These are phyloP conservation scores for Blastomyces percursus DNA, from an alignment of 2,329 filamentous ascomycete species.

Conservation along the genomic window DNA sequence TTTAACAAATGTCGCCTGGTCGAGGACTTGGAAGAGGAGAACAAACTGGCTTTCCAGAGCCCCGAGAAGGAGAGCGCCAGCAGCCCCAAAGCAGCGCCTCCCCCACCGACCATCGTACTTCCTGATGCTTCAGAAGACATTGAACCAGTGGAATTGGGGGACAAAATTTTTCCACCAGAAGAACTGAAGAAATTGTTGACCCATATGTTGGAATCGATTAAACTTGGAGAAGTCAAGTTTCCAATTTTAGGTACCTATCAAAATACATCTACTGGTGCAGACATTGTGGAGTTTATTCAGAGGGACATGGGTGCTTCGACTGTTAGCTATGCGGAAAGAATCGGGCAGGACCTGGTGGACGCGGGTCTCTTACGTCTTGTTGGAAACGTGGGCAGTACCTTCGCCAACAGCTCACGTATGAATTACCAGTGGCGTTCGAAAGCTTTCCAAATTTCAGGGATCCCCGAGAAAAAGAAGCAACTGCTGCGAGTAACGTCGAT, in stretches of 20 bases:
- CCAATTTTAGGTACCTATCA: conserved; percentile 89
- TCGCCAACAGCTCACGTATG: conserved; percentile 95
- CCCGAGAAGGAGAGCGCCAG: conserved; percentile 48
- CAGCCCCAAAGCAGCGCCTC: conserved; percentile 50
- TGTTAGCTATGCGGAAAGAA: conserved; percentile 82
- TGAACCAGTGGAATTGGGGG: conserved; percentile 79
- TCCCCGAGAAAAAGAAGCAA: conserved; percentile 75
- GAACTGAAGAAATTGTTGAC: conserved; percentile 82
- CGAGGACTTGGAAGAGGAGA: conserved; percentile 95
- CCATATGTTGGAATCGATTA: conserved; percentile 78
- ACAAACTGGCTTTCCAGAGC: conserved; percentile 93
- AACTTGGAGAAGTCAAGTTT: conserved; percentile 83
- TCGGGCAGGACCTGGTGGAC: conserved; percentile 83
- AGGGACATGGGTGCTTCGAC: conserved; percentile 73
- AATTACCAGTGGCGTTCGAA: conserved; percentile 96
- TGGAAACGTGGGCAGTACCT: conserved; percentile 87
- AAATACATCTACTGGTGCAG: conserved; percentile 81
- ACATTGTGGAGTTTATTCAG: conserved; percentile 93
- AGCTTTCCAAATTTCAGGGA: conserved; percentile 74
- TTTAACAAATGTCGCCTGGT: conserved; percentile 98
- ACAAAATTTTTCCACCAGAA: conserved; percentile 72
- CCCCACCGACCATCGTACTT: conserved; percentile 68
- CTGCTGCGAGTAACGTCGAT: conserved; percentile 65
- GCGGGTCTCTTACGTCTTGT: conserved; percentile 81
- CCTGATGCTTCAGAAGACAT: conserved; percentile 60